Evolutionary conservation across 495 filamentous ascomycete species (phyloP).

Genomic region (Parathielavia appendiculata): DNA sequence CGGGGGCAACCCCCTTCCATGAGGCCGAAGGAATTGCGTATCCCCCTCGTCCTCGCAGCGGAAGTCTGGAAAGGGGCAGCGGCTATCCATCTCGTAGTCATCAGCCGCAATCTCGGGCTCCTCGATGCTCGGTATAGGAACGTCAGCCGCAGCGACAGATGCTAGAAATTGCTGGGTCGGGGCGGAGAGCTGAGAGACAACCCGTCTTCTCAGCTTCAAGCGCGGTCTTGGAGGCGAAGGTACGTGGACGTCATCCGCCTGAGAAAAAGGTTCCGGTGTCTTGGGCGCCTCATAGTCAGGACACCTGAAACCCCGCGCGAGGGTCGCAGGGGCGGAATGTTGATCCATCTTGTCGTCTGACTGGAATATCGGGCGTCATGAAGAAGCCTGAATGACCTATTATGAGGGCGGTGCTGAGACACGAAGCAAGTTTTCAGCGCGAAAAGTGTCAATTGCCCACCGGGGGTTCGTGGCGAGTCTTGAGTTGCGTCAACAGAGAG

Average conservation of each 20-base stretch:
- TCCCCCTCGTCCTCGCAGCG: slow-evolving; percentile 29
- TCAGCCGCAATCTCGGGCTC: slow-evolving; percentile 28
- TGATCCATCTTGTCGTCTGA: slow-evolving; percentile 37
- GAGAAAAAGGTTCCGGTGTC: slow-evolving; percentile 42
- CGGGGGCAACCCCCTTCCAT: slow-evolving; percentile 34
- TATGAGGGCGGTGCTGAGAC: slow-evolving; percentile 6
- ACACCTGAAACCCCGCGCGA: slow-evolving; percentile 39
- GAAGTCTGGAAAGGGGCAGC: slow-evolving; percentile 24
- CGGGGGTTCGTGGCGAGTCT: background rate
- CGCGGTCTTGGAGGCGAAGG: slow-evolving; percentile 43
- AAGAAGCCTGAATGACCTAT: slow-evolving; percentile 13
- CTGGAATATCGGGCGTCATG: slow-evolving; percentile 29
- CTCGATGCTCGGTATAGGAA: slow-evolving; percentile 53
- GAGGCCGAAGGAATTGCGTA: slow-evolving; percentile 29
- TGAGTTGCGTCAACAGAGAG: slow-evolving; percentile 1
- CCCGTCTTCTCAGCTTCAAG: slow-evolving; percentile 44
- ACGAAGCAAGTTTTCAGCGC: background rate
- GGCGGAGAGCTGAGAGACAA: slow-evolving; percentile 43
- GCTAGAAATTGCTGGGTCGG: slow-evolving; percentile 54
- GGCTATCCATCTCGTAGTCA: slow-evolving; percentile 35
- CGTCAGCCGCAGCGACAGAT: slow-evolving; percentile 52
- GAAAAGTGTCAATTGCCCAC: background rate
- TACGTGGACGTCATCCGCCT: slow-evolving; percentile 31
- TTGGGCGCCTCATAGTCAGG: slow-evolving; percentile 34
- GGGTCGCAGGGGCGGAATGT: slow-evolving; percentile 39